phyloP scores from a whole-genome alignment of 192 early-diverging fungal genomes.

The Jimgerdemannia flammicorona region DNA sequence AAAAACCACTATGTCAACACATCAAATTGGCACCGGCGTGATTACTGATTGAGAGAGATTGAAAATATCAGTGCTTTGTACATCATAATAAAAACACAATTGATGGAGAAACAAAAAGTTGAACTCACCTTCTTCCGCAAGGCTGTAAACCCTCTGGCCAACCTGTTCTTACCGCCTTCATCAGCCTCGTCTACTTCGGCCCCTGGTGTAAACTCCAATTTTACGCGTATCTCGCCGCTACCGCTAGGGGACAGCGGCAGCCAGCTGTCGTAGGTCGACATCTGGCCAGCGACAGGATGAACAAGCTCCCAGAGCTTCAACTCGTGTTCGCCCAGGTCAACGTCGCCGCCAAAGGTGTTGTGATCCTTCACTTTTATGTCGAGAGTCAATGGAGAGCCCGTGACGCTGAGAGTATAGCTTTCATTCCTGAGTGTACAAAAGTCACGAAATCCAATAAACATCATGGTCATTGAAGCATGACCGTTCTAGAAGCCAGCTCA shows the following conservation, averaged over 20 bases:
- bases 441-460: constrained; percentile 5
- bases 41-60: too few species aligned
- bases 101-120: too few species aligned
- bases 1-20: too few species aligned
- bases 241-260: constrained; percentile 23
- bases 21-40: too few species aligned
- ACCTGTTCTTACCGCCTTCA: background rate
- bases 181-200: background rate
- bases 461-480: background rate
- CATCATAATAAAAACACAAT: too few species aligned
- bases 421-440: constrained; percentile 23
- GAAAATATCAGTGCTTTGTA: too few species aligned
- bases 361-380: constrained; percentile 65
- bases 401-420: constrained; percentile 16
- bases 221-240: constrained; percentile 33
- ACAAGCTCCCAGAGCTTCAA: constrained; percentile 50
- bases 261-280: constrained; percentile 29
- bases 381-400: constrained; percentile 32
- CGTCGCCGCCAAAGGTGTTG: constrained; percentile 59
- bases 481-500: background rate
- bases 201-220: constrained; percentile 14
- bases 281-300: constrained; percentile 13
- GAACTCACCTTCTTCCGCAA: background rate
- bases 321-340: constrained; percentile 59
- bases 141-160: background rate